phyloP scores from a whole-genome alignment of 805 yeast species.

The Ogataea trehalophila region DNA sequence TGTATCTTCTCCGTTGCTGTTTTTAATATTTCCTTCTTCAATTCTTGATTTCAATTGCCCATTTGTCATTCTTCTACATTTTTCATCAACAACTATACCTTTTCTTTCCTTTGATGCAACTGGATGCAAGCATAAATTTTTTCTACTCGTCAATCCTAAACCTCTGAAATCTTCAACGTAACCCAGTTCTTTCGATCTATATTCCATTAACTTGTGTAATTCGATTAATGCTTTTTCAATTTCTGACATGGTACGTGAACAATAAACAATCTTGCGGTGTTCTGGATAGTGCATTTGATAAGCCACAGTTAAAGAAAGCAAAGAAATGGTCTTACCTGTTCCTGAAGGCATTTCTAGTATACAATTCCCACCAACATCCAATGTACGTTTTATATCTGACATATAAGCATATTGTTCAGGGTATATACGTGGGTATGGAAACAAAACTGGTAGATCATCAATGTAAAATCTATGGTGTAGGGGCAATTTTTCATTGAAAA shows the following conservation, averaged over 20 bases:
- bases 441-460: conserved; percentile 92
- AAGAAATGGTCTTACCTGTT: conserved; percentile 94
- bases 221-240: conserved; percentile 96
- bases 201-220: conserved; percentile 82
- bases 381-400: conserved; percentile 89
- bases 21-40: conserved; percentile 44
- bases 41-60: conserved; percentile 74
- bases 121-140: conserved; percentile 90
- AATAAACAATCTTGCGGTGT: conserved; percentile 88
- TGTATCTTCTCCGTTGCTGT: too few relatives aligned
- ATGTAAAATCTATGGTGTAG: conserved; percentile 61
- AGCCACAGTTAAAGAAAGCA: conserved; percentile 87
- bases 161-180: conserved; percentile 89
- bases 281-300: conserved; percentile 93
- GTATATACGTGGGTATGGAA: conserved; percentile 94
- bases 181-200: conserved; percentile 77
- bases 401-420: conserved; percentile 98
- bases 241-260: conserved; percentile 99
- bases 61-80: conserved; percentile 90
- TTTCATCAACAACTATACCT: conserved; percentile 92
- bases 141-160: conserved; percentile 88
- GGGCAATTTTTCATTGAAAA: conserved; percentile 8
- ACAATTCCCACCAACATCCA: conserved; percentile 96
- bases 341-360: conserved; percentile 99
- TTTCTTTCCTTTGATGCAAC: conserved; percentile 80